Percentiles rank a stretch among this genome's conserved stretches.
Evolutionary conservation across 2,329 filamentous ascomycete genomes (phyloP).

Genomic region (Cucurbitaria berberidis): DNA sequence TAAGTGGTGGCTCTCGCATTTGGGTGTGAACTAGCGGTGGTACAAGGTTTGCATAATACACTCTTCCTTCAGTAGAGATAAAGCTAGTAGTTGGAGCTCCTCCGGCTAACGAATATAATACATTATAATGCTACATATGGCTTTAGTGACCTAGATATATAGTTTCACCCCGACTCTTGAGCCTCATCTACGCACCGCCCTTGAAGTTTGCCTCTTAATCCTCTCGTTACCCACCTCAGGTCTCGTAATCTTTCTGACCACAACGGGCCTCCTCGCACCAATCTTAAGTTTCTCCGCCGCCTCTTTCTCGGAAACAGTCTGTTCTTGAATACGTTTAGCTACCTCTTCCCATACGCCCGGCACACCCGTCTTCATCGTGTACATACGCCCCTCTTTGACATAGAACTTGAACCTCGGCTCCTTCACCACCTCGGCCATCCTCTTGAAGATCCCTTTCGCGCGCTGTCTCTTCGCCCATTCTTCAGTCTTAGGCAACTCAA

Average conservation of each 20-base stretch:
- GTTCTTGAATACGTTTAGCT: slow-evolving; percentile 34
- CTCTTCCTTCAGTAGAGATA: slow-evolving; percentile 5
- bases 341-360: slow-evolving; percentile 47
- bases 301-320: slow-evolving; percentile 20
- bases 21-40: not conserved
- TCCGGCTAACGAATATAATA: not conserved
- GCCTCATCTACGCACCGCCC: slow-evolving; percentile 8
- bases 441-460: slow-evolving; percentile 23
- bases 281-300: slow-evolving; percentile 2
- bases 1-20: too few relatives aligned
- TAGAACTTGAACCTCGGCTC: slow-evolving; percentile 46
- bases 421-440: slow-evolving; percentile 30
- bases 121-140: not conserved
- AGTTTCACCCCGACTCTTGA: not conserved
- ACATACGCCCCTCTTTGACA: slow-evolving; percentile 41
- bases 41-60: not conserved
- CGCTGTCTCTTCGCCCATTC: slow-evolving; percentile 27
- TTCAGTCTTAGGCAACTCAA: slow-evolving; percentile 35
- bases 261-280: slow-evolving; percentile 4
- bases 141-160: not conserved
- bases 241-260: slow-evolving; percentile 2
- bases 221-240: slow-evolving; percentile 9
- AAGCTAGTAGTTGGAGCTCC: not conserved
- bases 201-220: slow-evolving; percentile 36
- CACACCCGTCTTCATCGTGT: slow-evolving; percentile 39